phyloP scores from a whole-genome alignment of 441 rosid genomes.

The Euphorbia corollata region DNA sequence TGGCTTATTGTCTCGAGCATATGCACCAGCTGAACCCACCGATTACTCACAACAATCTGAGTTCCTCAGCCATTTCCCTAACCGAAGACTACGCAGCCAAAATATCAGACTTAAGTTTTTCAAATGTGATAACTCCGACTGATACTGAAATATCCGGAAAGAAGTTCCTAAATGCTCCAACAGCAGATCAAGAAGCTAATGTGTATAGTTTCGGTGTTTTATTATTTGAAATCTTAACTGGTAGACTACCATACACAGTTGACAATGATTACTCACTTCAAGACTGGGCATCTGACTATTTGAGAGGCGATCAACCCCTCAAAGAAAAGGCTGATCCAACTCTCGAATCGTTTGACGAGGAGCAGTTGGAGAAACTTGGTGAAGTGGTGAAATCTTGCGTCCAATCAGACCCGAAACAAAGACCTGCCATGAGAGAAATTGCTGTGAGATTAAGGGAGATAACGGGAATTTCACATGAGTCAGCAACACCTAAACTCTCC shows the following conservation, averaged over 20 bases:
- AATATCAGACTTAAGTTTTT: slow-evolving; percentile 62
- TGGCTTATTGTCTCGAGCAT: slow-evolving; percentile 84
- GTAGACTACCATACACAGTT: slow-evolving; percentile 48
- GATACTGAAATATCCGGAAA: slow-evolving; percentile 34
- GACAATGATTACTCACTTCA: slow-evolving; percentile 30
- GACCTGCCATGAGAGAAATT: slow-evolving; percentile 56
- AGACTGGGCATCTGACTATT: slow-evolving; percentile 41
- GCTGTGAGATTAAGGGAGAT: slow-evolving; percentile 52
- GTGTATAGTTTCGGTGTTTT: slow-evolving; percentile 58
- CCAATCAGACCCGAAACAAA: slow-evolving; percentile 41
- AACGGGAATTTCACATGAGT: slow-evolving; percentile 55
- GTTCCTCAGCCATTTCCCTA: slow-evolving; percentile 56
- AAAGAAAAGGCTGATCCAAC: slow-evolving; percentile 59
- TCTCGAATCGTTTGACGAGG: slow-evolving; percentile 45
- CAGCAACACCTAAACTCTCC: slow-evolving; percentile 60
- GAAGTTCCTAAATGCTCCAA: slow-evolving; percentile 25
- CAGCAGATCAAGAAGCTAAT: slow-evolving; percentile 35
- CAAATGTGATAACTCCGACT: slow-evolving; percentile 33
- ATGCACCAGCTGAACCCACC: slow-evolving; percentile 82
- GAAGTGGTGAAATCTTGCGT: slow-evolving; percentile 57
- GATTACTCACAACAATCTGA: slow-evolving; percentile 42
- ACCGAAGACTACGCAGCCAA: slow-evolving; percentile 88
- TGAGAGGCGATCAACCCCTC: slow-evolving; percentile 31
- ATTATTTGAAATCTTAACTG: slow-evolving; percentile 61
- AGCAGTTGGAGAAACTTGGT: slow-evolving; percentile 37